Evolutionary conservation across 805 yeast genomes (phyloP).

Genomic region (Hanseniaspora taiwanica): DNA sequence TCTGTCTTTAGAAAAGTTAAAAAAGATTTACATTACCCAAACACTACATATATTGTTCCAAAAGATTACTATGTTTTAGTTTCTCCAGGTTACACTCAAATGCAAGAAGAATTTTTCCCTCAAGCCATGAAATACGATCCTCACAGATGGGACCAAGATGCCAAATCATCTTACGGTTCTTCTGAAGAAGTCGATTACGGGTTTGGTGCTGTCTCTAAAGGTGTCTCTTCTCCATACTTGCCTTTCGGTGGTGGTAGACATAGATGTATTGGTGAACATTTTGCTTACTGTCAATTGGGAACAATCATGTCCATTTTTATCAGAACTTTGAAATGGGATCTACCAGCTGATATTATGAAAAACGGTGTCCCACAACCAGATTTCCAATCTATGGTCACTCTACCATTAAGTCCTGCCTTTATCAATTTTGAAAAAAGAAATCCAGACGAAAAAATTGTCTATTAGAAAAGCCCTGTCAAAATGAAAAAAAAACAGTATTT

Average conservation of each 20-base stretch:
- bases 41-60: constrained; percentile 71
- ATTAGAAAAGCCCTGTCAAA: no score
- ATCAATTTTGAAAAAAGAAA: constrained; percentile 60
- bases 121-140: constrained; percentile 63
- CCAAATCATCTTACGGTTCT: constrained; percentile 21
- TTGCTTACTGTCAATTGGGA: constrained; percentile 89
- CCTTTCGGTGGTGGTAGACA: constrained; percentile 99
- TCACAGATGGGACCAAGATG: constrained; percentile 63
- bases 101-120: constrained; percentile 67
- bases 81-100: constrained; percentile 85
- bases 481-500: no score
- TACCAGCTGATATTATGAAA: constrained; percentile 33
- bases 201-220: constrained; percentile 92
- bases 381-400: constrained; percentile 83
- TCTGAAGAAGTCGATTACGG: constrained; percentile 67
- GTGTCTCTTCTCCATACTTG: constrained; percentile 88
- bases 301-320: constrained; percentile 64
- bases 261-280: constrained; percentile 98
- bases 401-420: constrained; percentile 68
- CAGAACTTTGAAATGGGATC: constrained; percentile 65
- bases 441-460: constrained; percentile 1
- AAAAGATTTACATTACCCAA: constrained; percentile 67
- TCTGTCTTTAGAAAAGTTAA: constrained; percentile 87
- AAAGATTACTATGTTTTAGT: constrained; percentile 80
- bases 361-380: constrained; percentile 51